Evolutionary conservation across 2,329 filamentous ascomycete genomes (phyloP).

Genomic region (Colletotrichum higginsianum): DNA sequence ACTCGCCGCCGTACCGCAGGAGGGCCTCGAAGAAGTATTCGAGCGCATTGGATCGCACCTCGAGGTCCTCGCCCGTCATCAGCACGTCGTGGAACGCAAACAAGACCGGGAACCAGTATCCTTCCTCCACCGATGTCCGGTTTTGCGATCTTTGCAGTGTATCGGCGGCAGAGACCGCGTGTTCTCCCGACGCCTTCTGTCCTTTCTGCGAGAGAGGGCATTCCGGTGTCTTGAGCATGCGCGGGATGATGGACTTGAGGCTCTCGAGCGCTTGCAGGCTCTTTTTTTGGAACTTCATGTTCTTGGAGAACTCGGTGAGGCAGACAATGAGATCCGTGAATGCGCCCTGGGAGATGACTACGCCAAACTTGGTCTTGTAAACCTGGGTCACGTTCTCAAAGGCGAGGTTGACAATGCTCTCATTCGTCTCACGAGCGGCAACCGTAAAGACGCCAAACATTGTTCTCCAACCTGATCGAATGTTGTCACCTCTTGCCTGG

Average conservation of each 20-base stretch:
- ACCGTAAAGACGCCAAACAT: slow-evolving; percentile 99
- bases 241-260: slow-evolving; percentile 91
- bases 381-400: slow-evolving; percentile 98
- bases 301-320: slow-evolving; percentile 98
- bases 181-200: slow-evolving; percentile 52
- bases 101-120: slow-evolving; percentile 98
- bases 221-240: slow-evolving; percentile 96
- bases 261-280: slow-evolving; percentile 96
- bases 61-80: slow-evolving; percentile 98
- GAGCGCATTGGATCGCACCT: slow-evolving; percentile 90
- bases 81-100: slow-evolving; percentile 99
- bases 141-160: slow-evolving; percentile 70
- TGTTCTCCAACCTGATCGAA: slow-evolving; percentile 97
- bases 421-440: slow-evolving; percentile 91
- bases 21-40: slow-evolving; percentile 98
- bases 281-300: slow-evolving; percentile 98
- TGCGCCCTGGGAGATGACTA: slow-evolving; percentile 95
- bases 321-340: slow-evolving; percentile 98
- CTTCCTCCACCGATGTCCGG: slow-evolving; percentile 92
- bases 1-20: slow-evolving; percentile 90
- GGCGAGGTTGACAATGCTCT: slow-evolving; percentile 95
- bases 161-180: slow-evolving; percentile 59
- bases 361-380: slow-evolving; percentile 94
- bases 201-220: slow-evolving; percentile 85
- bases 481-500: slow-evolving; percentile 95